phyloP scores from a whole-genome alignment of 1,284 basidiomycete genomes.

The Phellopilus nigrolimitatus region DNA sequence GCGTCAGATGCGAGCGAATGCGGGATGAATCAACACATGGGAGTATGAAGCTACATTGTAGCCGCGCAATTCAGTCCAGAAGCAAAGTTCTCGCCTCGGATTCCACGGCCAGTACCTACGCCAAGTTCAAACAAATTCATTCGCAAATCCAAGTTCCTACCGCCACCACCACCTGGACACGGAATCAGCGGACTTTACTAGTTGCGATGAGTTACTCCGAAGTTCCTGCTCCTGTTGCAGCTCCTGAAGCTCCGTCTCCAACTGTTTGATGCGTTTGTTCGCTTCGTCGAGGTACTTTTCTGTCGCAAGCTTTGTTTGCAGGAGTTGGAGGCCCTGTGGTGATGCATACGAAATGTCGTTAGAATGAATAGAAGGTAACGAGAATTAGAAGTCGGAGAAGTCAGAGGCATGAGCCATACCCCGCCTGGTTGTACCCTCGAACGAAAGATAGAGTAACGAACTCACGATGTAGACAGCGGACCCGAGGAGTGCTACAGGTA shows the following conservation, averaged over 20 bases:
- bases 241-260: slow-evolving; percentile 57
- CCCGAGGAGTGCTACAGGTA: slow-evolving; percentile 69
- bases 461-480: slow-evolving; percentile 72
- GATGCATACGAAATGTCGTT: too few species aligned
- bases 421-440: slow-evolving; percentile 1
- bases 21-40: too few species aligned
- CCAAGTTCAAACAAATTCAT: slow-evolving; percentile 5
- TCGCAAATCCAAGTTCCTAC: too few species aligned
- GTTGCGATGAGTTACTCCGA: slow-evolving; percentile 15
- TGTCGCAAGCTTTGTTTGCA: slow-evolving; percentile 57
- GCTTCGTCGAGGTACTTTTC: slow-evolving; percentile 68
- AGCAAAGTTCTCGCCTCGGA: too few species aligned
- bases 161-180: slow-evolving; percentile 17
- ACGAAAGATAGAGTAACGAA: slow-evolving; percentile 18
- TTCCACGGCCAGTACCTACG: too few species aligned
- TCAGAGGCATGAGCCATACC: too few species aligned
- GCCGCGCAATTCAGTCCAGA: too few species aligned
- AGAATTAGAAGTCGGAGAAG: too few species aligned
- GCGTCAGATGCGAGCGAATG: too few species aligned
- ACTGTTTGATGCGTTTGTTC: slow-evolving; percentile 39
- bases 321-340: slow-evolving; percentile 61
- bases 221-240: slow-evolving; percentile 27
- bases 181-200: background rate
- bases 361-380: slow-evolving; percentile 12
- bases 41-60: too few species aligned